phyloP scores from a whole-genome alignment of 2,329 filamentous ascomycete genomes.

The Diplodia scrobiculata region DNA sequence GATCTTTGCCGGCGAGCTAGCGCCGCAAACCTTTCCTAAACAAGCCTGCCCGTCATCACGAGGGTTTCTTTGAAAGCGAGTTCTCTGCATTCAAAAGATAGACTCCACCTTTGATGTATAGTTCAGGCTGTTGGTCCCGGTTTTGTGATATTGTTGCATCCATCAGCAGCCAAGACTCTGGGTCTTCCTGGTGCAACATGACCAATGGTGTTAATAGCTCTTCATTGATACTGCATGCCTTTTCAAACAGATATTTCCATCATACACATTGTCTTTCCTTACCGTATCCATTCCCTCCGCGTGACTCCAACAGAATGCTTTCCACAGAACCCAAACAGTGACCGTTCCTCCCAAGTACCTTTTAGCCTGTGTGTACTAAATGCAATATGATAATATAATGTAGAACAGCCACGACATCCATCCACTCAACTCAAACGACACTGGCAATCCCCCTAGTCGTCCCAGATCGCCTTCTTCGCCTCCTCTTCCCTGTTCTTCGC shows the following conservation, averaged over 20 bases:
- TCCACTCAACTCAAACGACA: not conserved
- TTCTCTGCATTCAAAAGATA: not conserved
- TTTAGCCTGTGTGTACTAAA: not conserved
- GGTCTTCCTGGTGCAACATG: too few species aligned
- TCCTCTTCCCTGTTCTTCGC: slow-evolving; percentile 67
- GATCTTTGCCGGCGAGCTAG: not conserved
- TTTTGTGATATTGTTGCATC: not conserved
- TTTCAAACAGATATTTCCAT: not conserved
- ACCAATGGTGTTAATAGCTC: not conserved
- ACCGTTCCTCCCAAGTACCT: not conserved
- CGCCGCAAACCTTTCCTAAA: slow-evolving; percentile 14
- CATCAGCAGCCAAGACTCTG: not conserved
- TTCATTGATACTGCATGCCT: not conserved
- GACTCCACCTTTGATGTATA: not conserved
- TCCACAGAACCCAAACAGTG: not conserved
- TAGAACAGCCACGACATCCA: not conserved
- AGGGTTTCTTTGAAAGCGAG: not conserved
- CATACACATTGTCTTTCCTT: not conserved
- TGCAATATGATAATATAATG: not conserved
- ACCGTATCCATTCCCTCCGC: not conserved
- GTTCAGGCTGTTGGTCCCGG: not conserved
- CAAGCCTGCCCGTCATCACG: not conserved
- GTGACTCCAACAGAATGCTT: slow-evolving; percentile 13
- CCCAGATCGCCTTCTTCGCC: slow-evolving; percentile 85
- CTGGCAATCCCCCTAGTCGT: slow-evolving; percentile 52